phyloP scores from a whole-genome alignment of 2,329 filamentous ascomycete genomes.

The Tolypocladium amazonense region DNA sequence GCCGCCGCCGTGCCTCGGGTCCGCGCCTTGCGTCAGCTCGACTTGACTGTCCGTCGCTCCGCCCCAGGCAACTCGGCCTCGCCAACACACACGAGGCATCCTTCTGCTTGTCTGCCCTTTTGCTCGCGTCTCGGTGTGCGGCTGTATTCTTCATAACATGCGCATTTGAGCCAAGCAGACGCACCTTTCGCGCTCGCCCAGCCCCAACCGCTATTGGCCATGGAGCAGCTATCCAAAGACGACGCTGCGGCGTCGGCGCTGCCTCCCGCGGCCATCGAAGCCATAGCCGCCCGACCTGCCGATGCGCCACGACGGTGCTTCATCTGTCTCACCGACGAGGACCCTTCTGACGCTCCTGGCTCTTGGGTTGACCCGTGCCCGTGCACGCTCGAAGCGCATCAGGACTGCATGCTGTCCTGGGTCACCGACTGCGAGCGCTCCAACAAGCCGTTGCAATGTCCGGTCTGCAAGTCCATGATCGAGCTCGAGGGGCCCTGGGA shows the following conservation, averaged over 20 bases:
- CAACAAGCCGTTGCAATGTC: conserved; percentile 63
- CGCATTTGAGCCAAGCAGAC: not conserved
- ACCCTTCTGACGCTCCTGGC: conserved; percentile 33
- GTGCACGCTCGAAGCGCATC: conserved; percentile 84
- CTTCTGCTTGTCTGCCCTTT: not conserved
- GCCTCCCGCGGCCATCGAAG: conserved; percentile 6
- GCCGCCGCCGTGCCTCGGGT: not conserved
- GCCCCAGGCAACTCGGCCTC: not conserved
- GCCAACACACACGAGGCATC: not conserved
- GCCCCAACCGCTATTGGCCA: not conserved
- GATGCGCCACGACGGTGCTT: conserved; percentile 41
- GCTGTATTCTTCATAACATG: not conserved
- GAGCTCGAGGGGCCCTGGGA: conserved; percentile 65
- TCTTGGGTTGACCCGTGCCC: conserved; percentile 82
- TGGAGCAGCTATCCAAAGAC: not conserved
- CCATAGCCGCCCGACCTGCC: conserved; percentile 7
- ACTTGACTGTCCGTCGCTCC: not conserved
- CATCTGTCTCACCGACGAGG: conserved; percentile 50
- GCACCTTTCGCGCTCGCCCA: not conserved
- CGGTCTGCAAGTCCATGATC: conserved; percentile 81
- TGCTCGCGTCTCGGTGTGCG: not conserved
- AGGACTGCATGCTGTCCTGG: conserved; percentile 84
- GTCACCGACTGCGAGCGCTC: conserved; percentile 74
- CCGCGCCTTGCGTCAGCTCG: not conserved
- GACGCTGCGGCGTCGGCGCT: conserved; percentile 2